Evolutionary conservation across 306 rosid species (phyloP).

Genomic region (Prunus kanzakura): DNA sequence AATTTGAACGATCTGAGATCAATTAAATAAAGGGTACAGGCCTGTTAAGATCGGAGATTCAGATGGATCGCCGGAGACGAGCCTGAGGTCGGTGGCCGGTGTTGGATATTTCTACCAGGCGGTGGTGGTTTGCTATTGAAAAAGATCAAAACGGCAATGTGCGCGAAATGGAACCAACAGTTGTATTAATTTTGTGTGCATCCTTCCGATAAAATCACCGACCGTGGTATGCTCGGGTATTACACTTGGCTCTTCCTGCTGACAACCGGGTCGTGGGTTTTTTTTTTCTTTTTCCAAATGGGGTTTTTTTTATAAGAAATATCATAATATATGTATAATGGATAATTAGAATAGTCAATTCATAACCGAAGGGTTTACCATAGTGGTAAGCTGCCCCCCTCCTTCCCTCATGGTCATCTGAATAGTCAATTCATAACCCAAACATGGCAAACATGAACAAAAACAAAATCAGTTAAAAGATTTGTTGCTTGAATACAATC

Average conservation of each 20-base stretch:
- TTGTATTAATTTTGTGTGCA: neutral
- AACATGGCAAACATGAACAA: too few relatives aligned
- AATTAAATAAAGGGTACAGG: neutral
- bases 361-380: too few relatives aligned
- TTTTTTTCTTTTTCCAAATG: too few relatives aligned
- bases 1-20: slow-evolving; percentile 3
- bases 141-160: slow-evolving; percentile 34
- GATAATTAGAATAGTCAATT: too few relatives aligned
- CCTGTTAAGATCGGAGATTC: slow-evolving; percentile 27
- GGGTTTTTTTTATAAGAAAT: too few relatives aligned
- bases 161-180: neutral
- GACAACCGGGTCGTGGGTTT: neutral
- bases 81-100: slow-evolving; percentile 25
- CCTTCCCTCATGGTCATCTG: too few relatives aligned
- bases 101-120: neutral
- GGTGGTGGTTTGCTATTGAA: neutral
- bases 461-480: too few relatives aligned
- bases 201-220: neutral
- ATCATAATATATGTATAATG: too few relatives aligned
- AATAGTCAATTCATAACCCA: too few relatives aligned
- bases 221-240: neutral
- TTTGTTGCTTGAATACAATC: too few relatives aligned
- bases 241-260: neutral
- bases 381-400: too few relatives aligned
- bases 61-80: slow-evolving; percentile 23